Percentiles rank a stretch among this genome's conserved stretches.
phyloP scores from a whole-genome alignment of 2,329 filamentous ascomycete genomes.

The Xylariaceae sp. region DNA sequence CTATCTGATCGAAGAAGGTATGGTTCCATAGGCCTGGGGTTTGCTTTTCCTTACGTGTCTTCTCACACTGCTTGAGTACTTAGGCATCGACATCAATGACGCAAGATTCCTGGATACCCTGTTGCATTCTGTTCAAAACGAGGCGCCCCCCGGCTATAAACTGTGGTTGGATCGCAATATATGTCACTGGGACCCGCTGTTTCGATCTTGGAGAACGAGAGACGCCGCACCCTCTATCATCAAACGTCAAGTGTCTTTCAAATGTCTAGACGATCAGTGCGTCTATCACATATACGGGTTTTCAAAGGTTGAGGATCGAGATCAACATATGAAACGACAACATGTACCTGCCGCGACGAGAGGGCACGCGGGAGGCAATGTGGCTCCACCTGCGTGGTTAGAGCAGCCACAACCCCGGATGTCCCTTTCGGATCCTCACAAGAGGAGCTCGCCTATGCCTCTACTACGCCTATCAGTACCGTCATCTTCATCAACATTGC shows the following conservation, averaged over 20 bases:
- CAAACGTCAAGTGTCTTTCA: constrained; percentile 41
- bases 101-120: constrained; percentile 37
- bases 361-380: constrained; percentile 40
- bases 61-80: constrained; percentile 7
- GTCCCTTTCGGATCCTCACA: constrained; percentile 33
- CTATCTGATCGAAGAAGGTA: constrained; percentile 46
- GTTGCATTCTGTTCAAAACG: constrained; percentile 32
- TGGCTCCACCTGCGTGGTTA: constrained; percentile 34
- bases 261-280: constrained; percentile 52
- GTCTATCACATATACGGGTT: constrained; percentile 57
- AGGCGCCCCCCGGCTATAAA: constrained; percentile 44
- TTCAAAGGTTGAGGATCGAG: constrained; percentile 44
- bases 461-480: constrained; percentile 37
- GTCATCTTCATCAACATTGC: constrained; percentile 27
- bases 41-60: constrained; percentile 8
- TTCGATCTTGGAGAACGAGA: constrained; percentile 38
- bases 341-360: constrained; percentile 29
- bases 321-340: constrained; percentile 47
- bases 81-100: constrained; percentile 42
- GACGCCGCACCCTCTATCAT: constrained; percentile 35
- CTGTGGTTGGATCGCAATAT: constrained; percentile 51
- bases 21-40: constrained; percentile 17
- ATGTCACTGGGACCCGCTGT: constrained; percentile 43
- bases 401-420: constrained; percentile 32
- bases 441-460: constrained; percentile 37